Evolutionary conservation across 2,329 filamentous ascomycete species (phyloP).

Genomic region (Xylariaceae sp.): DNA sequence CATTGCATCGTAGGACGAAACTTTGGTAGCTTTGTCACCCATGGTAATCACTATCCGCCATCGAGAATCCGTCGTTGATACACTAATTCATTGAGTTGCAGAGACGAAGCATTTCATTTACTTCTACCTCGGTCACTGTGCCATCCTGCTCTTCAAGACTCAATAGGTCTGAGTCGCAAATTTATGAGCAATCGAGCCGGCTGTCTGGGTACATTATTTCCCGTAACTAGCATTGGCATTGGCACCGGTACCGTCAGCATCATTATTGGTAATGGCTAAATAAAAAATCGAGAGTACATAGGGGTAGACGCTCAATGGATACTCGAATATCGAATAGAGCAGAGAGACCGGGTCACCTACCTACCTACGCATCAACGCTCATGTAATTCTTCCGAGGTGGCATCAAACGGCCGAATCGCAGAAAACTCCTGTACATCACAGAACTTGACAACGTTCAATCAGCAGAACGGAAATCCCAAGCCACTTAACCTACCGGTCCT

Average conservation of each 20-base stretch:
- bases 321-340: constrained; percentile 4
- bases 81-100: constrained; percentile 48
- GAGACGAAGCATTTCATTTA: constrained; percentile 99
- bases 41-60: constrained; percentile 65
- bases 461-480: constrained; percentile 4
- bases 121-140: constrained; percentile 98
- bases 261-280: constrained; percentile 13
- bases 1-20: constrained; percentile 98
- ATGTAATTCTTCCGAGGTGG: constrained; percentile 5
- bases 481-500: background rate
- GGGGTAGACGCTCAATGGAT: constrained; percentile 9
- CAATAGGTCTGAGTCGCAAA: constrained; percentile 63
- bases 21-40: constrained; percentile 98
- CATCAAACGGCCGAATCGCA: background rate
- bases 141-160: constrained; percentile 98
- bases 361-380: background rate
- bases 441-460: background rate
- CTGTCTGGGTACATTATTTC: constrained; percentile 6
- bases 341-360: background rate
- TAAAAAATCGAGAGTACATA: background rate
- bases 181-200: constrained; percentile 1
- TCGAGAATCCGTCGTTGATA: constrained; percentile 3
- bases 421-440: background rate
- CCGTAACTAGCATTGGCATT: constrained; percentile 1
- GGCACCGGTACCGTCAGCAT: constrained; percentile 1